Percentiles rank a stretch among this genome's conserved stretches.
Conservation (phyloP, 1,284 basidiomycete genomes). For the Cryptococcus sp. region DNA sequence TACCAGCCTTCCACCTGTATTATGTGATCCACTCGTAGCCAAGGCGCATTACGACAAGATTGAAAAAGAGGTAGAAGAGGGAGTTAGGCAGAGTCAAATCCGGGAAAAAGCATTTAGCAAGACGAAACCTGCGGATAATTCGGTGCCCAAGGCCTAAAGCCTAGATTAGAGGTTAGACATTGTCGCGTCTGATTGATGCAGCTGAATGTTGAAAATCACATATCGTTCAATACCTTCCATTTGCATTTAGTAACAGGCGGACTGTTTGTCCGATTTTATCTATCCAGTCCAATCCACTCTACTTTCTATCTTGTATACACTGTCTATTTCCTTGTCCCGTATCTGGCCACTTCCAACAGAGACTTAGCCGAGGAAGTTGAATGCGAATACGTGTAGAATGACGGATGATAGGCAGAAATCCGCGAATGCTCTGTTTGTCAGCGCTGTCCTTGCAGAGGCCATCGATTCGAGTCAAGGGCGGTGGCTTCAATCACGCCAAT, state of each 20-base stretch:
- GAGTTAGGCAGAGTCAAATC: slow-evolving; percentile 21
- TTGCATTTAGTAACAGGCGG: no score
- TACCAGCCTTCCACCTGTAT: slow-evolving; percentile 32
- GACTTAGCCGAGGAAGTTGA: slow-evolving; percentile 82
- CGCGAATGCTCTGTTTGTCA: slow-evolving; percentile 72
- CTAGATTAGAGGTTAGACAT: no score
- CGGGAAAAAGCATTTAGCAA: slow-evolving; percentile 1
- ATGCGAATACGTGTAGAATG: slow-evolving; percentile 96
- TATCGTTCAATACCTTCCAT: no score
- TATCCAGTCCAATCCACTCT: no score
- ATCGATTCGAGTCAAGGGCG: no score
- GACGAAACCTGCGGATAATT: background rate
- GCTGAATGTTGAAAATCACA: no score
- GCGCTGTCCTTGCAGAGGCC: background rate
- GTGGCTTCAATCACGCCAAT: no score
- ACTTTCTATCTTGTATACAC: no score
- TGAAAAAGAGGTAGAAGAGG: slow-evolving; percentile 35
- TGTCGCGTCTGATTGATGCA: no score
- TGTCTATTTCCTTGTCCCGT: background rate
- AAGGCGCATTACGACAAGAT: slow-evolving; percentile 37
- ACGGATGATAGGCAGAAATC: slow-evolving; percentile 94
- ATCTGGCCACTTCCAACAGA: no score
- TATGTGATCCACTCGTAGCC: slow-evolving; percentile 27
- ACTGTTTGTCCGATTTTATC: no score
- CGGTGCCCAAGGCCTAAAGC: no score